Percentiles rank a stretch among this genome's conserved stretches.
phyloP scores from a whole-genome alignment of 1,284 basidiomycete genomes.

The Apiotrichum domesticum region DNA sequence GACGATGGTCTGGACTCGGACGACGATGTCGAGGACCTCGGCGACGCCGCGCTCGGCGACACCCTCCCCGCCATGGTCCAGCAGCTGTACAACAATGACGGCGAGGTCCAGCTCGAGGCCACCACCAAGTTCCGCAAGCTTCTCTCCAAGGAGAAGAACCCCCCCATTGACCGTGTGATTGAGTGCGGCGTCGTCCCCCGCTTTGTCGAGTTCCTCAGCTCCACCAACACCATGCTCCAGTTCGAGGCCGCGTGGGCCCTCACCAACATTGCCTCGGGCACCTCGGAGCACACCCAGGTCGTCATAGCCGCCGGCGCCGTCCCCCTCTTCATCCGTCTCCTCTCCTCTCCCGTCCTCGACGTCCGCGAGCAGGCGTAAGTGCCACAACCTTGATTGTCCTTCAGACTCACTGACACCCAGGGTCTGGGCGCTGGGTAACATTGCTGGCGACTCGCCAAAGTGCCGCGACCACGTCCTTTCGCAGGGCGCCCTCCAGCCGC shows the following conservation, averaged over 20 bases:
- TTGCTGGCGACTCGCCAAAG: constrained; percentile 89
- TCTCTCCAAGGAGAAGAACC: constrained; percentile 98
- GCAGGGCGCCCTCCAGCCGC: constrained; percentile 52
- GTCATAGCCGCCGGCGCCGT: constrained; percentile 93
- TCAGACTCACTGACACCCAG: constrained; percentile 20
- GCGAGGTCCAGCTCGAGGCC: constrained; percentile 86
- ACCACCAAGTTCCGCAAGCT: constrained; percentile 95
- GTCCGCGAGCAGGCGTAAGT: constrained; percentile 81
- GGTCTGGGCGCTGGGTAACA: constrained; percentile 94
- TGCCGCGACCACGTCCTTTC: constrained; percentile 77
- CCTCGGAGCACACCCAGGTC: constrained; percentile 96
- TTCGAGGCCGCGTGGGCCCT: constrained; percentile 99
- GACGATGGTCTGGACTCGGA: constrained; percentile 63
- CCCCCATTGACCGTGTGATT: constrained; percentile 98
- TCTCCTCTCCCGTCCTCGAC: constrained; percentile 77
- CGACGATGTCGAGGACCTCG: constrained; percentile 61
- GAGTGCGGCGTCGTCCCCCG: constrained; percentile 95
- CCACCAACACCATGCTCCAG: constrained; percentile 90
- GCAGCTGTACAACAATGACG: constrained; percentile 86
- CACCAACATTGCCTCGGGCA: constrained; percentile 99
- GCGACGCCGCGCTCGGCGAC: constrained; percentile 48
- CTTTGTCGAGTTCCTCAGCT: constrained; percentile 90
- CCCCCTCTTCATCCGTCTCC: constrained; percentile 92
- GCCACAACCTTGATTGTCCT: not conserved
- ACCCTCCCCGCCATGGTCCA: constrained; percentile 71